Conservation (phyloP, 129 eudicot species). For the Pittosporum tobira region DNA sequence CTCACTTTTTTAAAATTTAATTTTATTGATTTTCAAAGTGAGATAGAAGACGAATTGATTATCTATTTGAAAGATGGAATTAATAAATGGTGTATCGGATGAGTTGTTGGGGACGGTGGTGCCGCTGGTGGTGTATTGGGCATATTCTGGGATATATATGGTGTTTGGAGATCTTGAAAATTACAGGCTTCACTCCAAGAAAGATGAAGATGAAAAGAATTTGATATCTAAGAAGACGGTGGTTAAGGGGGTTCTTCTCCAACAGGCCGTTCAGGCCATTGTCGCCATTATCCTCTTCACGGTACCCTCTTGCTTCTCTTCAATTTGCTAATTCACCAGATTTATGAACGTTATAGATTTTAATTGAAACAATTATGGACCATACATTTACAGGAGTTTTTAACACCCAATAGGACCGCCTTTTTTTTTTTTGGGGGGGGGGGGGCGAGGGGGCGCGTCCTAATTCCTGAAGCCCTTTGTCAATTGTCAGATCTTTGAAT, state of each 20-base stretch:
- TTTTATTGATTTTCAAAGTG: too few relatives aligned
- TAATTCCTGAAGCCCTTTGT: too few relatives aligned
- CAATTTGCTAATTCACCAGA: not conserved
- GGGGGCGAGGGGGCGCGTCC: too few relatives aligned
- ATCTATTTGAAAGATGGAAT: slow-evolving; percentile 19
- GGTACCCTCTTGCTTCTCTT: slow-evolving; percentile 26
- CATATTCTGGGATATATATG: slow-evolving; percentile 61
- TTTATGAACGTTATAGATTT: not conserved
- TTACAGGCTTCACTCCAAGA: slow-evolving; percentile 60
- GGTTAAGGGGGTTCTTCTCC: slow-evolving; percentile 74
- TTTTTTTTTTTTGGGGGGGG: too few relatives aligned
- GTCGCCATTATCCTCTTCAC: slow-evolving; percentile 66
- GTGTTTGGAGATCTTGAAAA: slow-evolving; percentile 49
- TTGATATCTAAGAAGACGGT: slow-evolving; percentile 50
- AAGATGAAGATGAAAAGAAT: slow-evolving; percentile 74
- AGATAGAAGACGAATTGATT: not conserved
- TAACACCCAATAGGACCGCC: too few relatives aligned
- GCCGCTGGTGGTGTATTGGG: slow-evolving; percentile 76
- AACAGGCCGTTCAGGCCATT: slow-evolving; percentile 63
- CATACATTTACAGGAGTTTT: too few relatives aligned
- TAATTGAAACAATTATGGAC: too few relatives aligned
- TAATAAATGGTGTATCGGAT: slow-evolving; percentile 57
- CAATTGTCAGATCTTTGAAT: slow-evolving; percentile 12
- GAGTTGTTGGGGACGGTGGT: slow-evolving; percentile 70
- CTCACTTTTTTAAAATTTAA: not conserved